Percentiles rank a stretch among this genome's conserved stretches.
Evolutionary conservation across 257 asterid genomes (phyloP).

Genomic region (Echites panduratus): DNA sequence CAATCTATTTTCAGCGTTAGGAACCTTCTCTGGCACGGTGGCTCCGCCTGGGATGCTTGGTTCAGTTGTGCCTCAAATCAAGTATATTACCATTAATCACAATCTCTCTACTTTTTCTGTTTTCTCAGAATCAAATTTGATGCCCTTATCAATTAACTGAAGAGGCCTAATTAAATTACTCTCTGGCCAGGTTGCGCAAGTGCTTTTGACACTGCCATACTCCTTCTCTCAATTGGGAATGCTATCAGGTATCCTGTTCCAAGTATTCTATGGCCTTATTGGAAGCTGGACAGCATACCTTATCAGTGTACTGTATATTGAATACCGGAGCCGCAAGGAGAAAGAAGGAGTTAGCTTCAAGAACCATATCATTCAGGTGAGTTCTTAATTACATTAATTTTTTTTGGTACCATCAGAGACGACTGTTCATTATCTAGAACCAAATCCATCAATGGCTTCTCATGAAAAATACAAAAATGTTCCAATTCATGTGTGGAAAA

Average conservation of each 20-base stretch:
- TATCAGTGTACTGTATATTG: conserved; percentile 81
- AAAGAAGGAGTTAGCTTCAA: conserved; percentile 88
- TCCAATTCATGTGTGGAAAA: not conserved
- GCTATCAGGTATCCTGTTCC: conserved; percentile 72
- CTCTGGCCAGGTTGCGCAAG: conserved; percentile 77
- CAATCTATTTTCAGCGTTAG: conserved; percentile 51
- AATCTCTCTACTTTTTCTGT: not conserved
- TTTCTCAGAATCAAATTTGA: not conserved
- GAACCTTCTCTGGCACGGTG: conserved; percentile 92
- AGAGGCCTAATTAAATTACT: not conserved
- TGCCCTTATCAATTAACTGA: not conserved
- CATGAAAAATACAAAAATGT: not conserved
- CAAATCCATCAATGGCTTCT: not conserved
- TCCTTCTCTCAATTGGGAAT: conserved; percentile 92
- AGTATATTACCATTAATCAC: conserved; percentile 24
- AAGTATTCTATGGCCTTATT: conserved; percentile 71
- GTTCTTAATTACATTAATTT: not conserved
- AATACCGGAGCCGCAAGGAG: conserved; percentile 80
- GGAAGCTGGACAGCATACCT: conserved; percentile 99
- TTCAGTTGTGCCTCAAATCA: conserved; percentile 96
- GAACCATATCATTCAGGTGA: conserved; percentile 93
- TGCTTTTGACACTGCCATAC: conserved; percentile 80
- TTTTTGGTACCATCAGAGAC: not conserved
- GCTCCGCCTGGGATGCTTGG: conserved; percentile 99
- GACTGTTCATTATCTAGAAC: not conserved